Evolutionary conservation across 768 basidiomycete species (phyloP).

Genomic region (Phanerochaete sordida): DNA sequence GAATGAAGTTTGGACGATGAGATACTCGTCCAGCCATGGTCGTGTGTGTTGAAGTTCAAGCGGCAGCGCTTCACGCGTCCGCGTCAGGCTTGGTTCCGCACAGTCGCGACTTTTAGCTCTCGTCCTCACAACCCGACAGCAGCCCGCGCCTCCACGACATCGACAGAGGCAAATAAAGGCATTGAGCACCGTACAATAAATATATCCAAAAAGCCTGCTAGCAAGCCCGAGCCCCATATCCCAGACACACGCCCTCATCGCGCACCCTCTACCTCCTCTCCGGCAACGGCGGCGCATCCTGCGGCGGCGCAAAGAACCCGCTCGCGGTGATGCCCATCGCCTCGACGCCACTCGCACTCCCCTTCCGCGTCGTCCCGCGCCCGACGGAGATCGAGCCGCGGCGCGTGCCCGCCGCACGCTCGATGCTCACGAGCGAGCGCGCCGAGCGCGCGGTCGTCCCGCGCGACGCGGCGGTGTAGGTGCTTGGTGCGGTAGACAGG

Average conservation of each 20-base stretch:
- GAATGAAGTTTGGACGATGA: too few relatives aligned
- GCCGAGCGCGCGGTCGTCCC: constrained; percentile 27
- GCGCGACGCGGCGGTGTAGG: constrained; percentile 21
- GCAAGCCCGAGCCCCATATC: background rate
- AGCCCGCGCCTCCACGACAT: too few relatives aligned
- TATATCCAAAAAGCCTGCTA: background rate
- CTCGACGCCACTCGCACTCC: constrained; percentile 70
- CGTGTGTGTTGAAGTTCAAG: too few relatives aligned
- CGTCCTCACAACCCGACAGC: too few relatives aligned
- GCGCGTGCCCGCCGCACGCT: constrained; percentile 37
- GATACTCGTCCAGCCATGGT: too few relatives aligned
- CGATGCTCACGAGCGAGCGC: constrained; percentile 65
- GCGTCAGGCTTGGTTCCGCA: too few relatives aligned
- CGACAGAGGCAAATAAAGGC: background rate
- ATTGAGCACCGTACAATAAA: background rate
- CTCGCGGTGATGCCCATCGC: constrained; percentile 71
- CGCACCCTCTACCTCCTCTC: background rate
- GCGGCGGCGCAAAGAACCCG: constrained; percentile 71
- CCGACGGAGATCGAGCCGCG: constrained; percentile 67
- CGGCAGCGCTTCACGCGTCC: too few relatives aligned
- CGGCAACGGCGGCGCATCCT: constrained; percentile 26
- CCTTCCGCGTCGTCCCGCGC: constrained; percentile 56
- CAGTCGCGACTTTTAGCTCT: too few relatives aligned
- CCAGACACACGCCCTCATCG: background rate
- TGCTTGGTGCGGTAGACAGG: constrained; percentile 18